These are phyloP conservation scores for Linum lewisii DNA, from an alignment of 345 rosid genomes.

Conservation along the genomic window DNA sequence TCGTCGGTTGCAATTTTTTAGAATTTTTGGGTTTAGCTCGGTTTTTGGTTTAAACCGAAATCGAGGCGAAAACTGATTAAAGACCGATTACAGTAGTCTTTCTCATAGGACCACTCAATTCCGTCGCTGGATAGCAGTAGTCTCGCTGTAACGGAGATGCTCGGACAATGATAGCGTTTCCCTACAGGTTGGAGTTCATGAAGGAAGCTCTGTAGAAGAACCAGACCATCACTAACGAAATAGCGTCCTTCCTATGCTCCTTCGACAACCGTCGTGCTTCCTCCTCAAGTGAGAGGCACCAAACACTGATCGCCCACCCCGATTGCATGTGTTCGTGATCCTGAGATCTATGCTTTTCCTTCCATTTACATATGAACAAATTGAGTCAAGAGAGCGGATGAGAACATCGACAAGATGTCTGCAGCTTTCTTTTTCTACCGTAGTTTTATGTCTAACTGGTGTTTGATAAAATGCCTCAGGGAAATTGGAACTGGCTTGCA, in stretches of 20 bases:
- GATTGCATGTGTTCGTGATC: neutral
- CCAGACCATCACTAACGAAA: conserved; percentile 77
- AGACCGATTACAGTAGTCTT: too few species aligned
- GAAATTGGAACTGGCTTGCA: neutral
- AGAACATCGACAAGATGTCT: conserved; percentile 73
- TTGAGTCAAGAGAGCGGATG: conserved; percentile 77
- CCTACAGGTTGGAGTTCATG: conserved; percentile 44
- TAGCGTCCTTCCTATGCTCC: conserved; percentile 90
- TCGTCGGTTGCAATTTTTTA: too few species aligned
- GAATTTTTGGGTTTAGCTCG: too few species aligned
- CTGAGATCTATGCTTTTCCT: neutral
- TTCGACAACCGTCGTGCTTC: conserved; percentile 97
- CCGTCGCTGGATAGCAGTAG: too few species aligned
- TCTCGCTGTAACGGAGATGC: conserved; percentile 74
- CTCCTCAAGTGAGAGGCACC: conserved; percentile 99
- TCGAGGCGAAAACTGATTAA: too few species aligned
- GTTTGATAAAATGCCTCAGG: neutral
- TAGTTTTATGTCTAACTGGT: neutral
- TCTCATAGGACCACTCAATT: too few species aligned
- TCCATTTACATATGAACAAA: conserved; percentile 66
- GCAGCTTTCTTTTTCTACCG: conserved; percentile 29
- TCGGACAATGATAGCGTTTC: conserved; percentile 51
- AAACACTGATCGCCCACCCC: too few species aligned
- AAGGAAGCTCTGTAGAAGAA: conserved; percentile 69
- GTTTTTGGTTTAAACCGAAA: too few species aligned